Percentiles rank a stretch among this genome's conserved stretches.
phyloP scores from a whole-genome alignment of 1,284 basidiomycete species.

The Amylostereum areolatum region DNA sequence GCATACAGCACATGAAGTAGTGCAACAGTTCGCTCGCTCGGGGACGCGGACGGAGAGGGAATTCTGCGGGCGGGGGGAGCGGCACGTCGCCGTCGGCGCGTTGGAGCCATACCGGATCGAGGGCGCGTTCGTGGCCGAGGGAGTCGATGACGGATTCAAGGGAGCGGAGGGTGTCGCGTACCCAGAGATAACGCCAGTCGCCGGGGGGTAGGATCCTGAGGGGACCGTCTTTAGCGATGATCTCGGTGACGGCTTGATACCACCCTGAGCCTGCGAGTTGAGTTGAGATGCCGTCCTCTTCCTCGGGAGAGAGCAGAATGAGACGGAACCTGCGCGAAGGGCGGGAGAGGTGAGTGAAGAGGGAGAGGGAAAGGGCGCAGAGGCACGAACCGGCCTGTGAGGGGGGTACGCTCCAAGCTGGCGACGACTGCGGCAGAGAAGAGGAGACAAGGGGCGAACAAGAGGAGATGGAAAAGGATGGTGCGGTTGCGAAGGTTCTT shows the following conservation, averaged over 20 bases:
- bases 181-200: slow-evolving; percentile 87
- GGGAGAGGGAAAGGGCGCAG: slow-evolving; percentile 4
- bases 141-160: slow-evolving; percentile 67
- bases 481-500: slow-evolving; percentile 44
- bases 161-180: slow-evolving; percentile 64
- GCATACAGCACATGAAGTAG: slow-evolving; percentile 37
- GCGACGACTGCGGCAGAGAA: slow-evolving; percentile 72
- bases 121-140: slow-evolving; percentile 50
- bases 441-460: slow-evolving; percentile 64
- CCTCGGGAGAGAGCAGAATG: slow-evolving; percentile 84
- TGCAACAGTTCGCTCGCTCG: slow-evolving; percentile 61
- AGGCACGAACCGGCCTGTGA: slow-evolving; percentile 68
- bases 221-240: slow-evolving; percentile 66
- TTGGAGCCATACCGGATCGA: slow-evolving; percentile 52
- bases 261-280: slow-evolving; percentile 79
- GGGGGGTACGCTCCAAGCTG: slow-evolving; percentile 75
- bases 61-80: slow-evolving; percentile 68
- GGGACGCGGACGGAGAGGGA: slow-evolving; percentile 66
- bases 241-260: slow-evolving; percentile 76
- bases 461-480: slow-evolving; percentile 47
- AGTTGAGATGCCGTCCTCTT: slow-evolving; percentile 78
- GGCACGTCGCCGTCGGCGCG: slow-evolving; percentile 43
- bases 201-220: slow-evolving; percentile 54
- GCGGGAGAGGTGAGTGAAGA: not conserved
- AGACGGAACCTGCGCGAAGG: slow-evolving; percentile 60